Evolutionary conservation across 805 yeast genomes (phyloP), one percentile per base, ranked within the genome.

Genomic region (Peterozyma xylosa): DNA sequence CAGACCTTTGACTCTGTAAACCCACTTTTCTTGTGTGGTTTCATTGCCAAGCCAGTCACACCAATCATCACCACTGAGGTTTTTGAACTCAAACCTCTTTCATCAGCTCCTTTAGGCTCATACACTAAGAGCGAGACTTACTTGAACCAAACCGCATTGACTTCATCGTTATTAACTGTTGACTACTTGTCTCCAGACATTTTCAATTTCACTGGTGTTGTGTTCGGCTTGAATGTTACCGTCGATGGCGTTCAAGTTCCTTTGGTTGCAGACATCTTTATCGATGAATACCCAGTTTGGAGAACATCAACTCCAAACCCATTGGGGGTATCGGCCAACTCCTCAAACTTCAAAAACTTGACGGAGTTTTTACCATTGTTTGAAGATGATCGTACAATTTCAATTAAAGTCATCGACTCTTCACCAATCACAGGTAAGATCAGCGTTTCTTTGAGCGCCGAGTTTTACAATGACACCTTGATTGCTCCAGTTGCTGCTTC

Each of bases 301-400:
- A 54, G 65, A 50, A 53, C 61, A 30, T 52, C 59, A 14, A 50
- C 60, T 30, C 65, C 65, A 9, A 46, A 48, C 38, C 45, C 53
- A 36, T 41, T 48, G 14, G 53, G 53, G 27, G 45, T 50, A 11
- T 27, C 43, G n/a, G 53, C 60, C 27, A 42, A 44, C 42, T 45
- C 58, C 33, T 52, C 55, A 14, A 56, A 62, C 27, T 41, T 49
- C 42, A 56, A 57, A 38, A 58, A 59, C 42, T 42, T 60, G 33
- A 50, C 65, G 18, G 60, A 58, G 27, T 53, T 47, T 45, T 46
- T 56, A 30, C 45, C 54, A 11, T 49, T 59, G 27, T 55, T 60
- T 42, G 30, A 38, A 13, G 33, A 35, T 9, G 45, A 54, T 41
- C 36, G 42, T 14, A 35, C 41, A 9, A 35, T 59, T 30, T 39